phyloP scores from a whole-genome alignment of 2,329 filamentous ascomycete genomes.

The Botrytis hyacinthi region DNA sequence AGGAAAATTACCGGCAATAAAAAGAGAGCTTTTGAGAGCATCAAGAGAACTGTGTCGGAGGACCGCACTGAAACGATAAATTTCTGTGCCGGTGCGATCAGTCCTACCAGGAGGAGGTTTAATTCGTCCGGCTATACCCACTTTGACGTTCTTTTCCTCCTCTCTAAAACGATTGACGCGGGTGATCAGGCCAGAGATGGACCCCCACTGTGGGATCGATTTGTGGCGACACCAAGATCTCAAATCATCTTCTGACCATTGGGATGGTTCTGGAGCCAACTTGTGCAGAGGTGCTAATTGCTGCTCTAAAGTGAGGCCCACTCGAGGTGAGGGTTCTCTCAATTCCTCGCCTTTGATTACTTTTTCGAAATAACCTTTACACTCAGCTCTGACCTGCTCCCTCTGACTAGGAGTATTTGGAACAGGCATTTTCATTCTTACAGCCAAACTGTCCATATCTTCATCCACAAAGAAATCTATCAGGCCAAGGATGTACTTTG shows the following conservation, averaged over 20 bases:
- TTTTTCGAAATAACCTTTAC: neutral
- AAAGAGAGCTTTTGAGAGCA: conserved; percentile 23
- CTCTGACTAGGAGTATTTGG: neutral
- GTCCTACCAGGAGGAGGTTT: conserved; percentile 1
- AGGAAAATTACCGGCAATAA: conserved; percentile 22
- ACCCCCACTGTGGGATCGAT: conserved; percentile 17
- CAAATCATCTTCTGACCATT: conserved; percentile 15
- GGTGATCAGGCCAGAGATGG: neutral
- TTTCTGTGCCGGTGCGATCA: conserved; percentile 18
- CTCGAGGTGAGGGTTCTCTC: neutral
- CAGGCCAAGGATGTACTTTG: neutral
- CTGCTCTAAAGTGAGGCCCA: neutral
- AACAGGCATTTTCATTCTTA: neutral
- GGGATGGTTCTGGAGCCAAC: conserved; percentile 10
- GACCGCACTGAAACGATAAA: conserved; percentile 21
- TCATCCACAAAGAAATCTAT: conserved; percentile 7
- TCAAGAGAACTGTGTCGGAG: conserved; percentile 17
- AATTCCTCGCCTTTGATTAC: neutral
- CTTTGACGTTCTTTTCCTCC: conserved; percentile 3
- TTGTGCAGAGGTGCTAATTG: neutral
- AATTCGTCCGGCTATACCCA: conserved; percentile 1
- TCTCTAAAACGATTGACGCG: conserved; percentile 15
- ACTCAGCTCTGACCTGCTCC: neutral
- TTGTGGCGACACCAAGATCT: conserved; percentile 17
- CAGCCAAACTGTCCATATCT: neutral